phyloP scores from a whole-genome alignment of 2,329 filamentous ascomycete species.

The Colletotrichum simmondsii region DNA sequence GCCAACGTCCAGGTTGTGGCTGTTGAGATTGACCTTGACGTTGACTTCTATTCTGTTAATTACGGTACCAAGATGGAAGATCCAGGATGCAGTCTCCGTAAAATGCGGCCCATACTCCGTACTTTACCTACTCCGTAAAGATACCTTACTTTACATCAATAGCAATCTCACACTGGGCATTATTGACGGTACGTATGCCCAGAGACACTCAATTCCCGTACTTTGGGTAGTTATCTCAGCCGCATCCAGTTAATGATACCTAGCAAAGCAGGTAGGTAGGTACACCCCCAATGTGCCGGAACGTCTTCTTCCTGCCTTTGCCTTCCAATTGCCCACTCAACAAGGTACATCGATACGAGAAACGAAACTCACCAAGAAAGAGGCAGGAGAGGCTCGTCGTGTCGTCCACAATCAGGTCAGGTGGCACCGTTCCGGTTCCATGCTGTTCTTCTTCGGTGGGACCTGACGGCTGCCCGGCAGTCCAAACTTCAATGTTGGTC shows the following conservation, averaged over 20 bases:
- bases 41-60: background rate
- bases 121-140: too few relatives aligned
- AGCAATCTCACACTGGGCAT: background rate
- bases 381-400: background rate
- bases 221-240: background rate
- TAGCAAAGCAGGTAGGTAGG: background rate
- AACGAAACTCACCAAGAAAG: background rate
- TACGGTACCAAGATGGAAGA: slow-evolving; percentile 9
- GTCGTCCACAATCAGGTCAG: slow-evolving; percentile 9
- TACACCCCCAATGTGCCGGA: background rate
- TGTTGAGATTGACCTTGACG: background rate
- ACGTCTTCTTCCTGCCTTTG: background rate
- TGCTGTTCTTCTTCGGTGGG: slow-evolving; percentile 10
- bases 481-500: background rate
- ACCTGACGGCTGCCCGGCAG: background rate
- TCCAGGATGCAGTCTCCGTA: background rate
- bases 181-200: background rate
- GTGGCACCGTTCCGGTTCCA: slow-evolving; percentile 2
- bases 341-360: background rate
- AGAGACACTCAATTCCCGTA: background rate
- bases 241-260: background rate
- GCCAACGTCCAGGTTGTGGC: background rate
- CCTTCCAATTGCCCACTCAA: background rate
- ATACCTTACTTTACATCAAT: slow-evolving; percentile 1
- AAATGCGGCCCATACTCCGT: background rate